phyloP scores from a whole-genome alignment of 768 basidiomycete genomes.

The Megacollybia marginata region DNA sequence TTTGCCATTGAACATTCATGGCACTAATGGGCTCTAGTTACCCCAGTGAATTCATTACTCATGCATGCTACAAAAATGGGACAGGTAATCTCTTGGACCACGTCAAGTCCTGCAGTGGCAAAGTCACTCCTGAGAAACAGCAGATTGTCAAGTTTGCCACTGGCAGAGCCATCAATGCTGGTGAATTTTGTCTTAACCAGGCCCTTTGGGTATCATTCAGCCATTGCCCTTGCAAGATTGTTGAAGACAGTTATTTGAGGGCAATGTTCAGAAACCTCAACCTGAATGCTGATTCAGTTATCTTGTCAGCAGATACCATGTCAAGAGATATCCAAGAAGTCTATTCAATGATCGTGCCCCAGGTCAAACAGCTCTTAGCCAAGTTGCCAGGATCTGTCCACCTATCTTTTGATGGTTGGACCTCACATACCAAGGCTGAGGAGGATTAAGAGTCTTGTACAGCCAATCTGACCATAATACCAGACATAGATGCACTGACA shows the following conservation, averaged over 20 bases:
- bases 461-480: too few relatives aligned
- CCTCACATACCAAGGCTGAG: not conserved
- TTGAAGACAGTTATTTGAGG: not conserved
- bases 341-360: not conserved
- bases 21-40: not conserved
- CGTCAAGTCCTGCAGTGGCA: not conserved
- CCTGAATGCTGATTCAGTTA: not conserved
- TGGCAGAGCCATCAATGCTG: not conserved
- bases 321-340: not conserved
- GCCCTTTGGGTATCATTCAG: not conserved
- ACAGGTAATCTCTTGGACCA: not conserved
- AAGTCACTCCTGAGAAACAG: not conserved
- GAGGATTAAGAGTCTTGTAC: not conserved
- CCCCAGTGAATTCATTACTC: not conserved
- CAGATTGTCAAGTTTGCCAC: not conserved
- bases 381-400: not conserved
- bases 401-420: not conserved
- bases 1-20: not conserved
- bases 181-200: not conserved
- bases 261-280: not conserved
- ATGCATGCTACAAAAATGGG: not conserved
- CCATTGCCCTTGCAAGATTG: not conserved
- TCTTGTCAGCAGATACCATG: not conserved
- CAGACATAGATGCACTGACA: too few relatives aligned
- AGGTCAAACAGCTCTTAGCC: not conserved